These are phyloP conservation scores for Aspergillus cejpii DNA, from an alignment of 2,329 filamentous ascomycete species.

Conservation along the genomic window DNA sequence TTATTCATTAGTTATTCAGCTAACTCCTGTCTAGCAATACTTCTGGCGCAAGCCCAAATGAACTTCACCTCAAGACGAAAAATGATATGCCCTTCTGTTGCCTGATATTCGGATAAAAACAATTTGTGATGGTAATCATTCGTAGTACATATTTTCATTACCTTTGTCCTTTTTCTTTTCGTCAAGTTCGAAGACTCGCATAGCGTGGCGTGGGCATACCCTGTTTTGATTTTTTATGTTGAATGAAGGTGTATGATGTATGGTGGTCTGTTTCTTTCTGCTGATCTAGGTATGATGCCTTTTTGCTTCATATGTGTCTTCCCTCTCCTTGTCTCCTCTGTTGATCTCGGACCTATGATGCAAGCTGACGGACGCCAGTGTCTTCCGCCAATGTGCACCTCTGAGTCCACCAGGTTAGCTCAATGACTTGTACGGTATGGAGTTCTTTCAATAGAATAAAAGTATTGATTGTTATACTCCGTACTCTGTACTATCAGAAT, in stretches of 20 bases:
- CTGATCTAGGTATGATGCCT: conserved; percentile 3
- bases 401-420: too few relatives aligned
- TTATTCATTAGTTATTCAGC: conserved; percentile 1
- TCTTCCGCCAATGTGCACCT: too few relatives aligned
- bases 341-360: not conserved
- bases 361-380: conserved; percentile 1
- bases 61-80: conserved; percentile 8
- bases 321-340: conserved; percentile 5
- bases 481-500: too few relatives aligned
- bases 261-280: conserved; percentile 11
- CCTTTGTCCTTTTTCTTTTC: conserved; percentile 21
- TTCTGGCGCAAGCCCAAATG: conserved; percentile 61
- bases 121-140: conserved; percentile 14
- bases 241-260: conserved; percentile 21
- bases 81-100: conserved; percentile 5
- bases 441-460: too few relatives aligned
- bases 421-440: too few relatives aligned
- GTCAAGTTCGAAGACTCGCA: conserved; percentile 28
- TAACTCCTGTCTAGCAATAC: conserved; percentile 53
- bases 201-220: conserved; percentile 42
- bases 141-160: conserved; percentile 33
- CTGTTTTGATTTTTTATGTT: conserved; percentile 25
- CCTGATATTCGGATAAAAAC: conserved; percentile 4
- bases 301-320: conserved; percentile 4
- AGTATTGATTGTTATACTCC: too few relatives aligned